Evolutionary conservation across 2,329 filamentous ascomycete species (phyloP).

Genomic region (Diaporthe caulivora): DNA sequence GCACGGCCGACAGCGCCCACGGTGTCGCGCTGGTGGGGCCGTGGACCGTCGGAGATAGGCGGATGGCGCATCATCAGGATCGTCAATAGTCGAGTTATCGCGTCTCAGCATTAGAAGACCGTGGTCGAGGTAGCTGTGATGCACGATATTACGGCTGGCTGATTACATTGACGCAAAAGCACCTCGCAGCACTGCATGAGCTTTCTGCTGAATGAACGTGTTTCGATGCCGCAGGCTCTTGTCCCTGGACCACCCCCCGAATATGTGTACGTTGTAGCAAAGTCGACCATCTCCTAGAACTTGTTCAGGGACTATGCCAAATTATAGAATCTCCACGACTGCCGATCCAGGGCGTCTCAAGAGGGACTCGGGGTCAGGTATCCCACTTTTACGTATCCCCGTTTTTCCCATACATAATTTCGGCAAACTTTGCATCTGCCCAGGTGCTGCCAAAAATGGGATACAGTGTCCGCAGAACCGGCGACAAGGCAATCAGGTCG

Average conservation of each 20-base stretch:
- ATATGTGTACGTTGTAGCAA: background rate
- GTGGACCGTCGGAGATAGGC: slow-evolving; percentile 23
- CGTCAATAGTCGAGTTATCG: background rate
- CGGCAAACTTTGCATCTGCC: background rate
- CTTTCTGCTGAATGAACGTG: background rate
- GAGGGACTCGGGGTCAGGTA: background rate
- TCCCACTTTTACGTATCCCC: background rate
- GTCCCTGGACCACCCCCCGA: background rate
- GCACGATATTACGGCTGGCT: background rate
- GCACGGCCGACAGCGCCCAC: background rate
- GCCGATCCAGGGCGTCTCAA: background rate
- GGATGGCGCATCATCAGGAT: slow-evolving; percentile 18
- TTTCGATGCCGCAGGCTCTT: background rate
- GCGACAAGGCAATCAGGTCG: background rate
- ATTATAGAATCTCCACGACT: background rate
- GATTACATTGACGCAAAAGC: background rate
- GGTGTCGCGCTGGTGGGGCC: slow-evolving; percentile 7
- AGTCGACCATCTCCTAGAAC: background rate
- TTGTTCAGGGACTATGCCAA: background rate
- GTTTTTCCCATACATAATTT: background rate
- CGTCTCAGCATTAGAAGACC: background rate
- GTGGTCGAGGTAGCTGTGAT: background rate
- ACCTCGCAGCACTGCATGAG: background rate
- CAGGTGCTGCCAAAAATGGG: slow-evolving; percentile 5
- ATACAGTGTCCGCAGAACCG: background rate